phyloP scores from a whole-genome alignment of 352 stramenopile genomes.

The Globisporangium alternatum region DNA sequence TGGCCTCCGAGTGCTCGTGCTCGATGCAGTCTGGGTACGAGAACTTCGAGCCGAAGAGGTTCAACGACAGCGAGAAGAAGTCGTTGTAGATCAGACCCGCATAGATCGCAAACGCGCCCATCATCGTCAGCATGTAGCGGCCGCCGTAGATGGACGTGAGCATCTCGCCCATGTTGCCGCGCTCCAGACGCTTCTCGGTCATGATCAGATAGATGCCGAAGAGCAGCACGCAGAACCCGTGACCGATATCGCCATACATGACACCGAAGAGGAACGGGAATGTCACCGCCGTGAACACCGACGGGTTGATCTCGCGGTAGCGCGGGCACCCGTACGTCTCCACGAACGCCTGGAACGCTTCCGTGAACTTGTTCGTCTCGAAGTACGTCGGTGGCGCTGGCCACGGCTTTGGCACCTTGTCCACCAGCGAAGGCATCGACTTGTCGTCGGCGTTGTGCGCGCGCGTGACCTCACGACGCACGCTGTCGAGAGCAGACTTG shows the following conservation, averaged over 20 bases:
- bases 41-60: constrained; percentile 96
- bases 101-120: constrained; percentile 98
- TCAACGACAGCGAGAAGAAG: constrained; percentile 97
- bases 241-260: constrained; percentile 99
- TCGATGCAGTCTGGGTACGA: constrained; percentile 82
- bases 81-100: constrained; percentile 99
- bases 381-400: constrained; percentile 97
- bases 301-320: constrained; percentile 98
- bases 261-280: constrained; percentile 99
- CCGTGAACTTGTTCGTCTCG: constrained; percentile 99
- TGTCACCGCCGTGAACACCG: constrained; percentile 98
- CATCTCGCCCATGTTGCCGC: constrained; percentile 91
- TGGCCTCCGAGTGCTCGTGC: constrained; percentile 40
- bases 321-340: constrained; percentile 98
- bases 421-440: constrained; percentile 92
- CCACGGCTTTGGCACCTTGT: constrained; percentile 94
- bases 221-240: constrained; percentile 94
- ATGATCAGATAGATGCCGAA: constrained; percentile 93
- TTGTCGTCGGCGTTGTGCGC: constrained; percentile 93
- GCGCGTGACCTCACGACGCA: constrained; percentile 86
- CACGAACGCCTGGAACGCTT: constrained; percentile 98
- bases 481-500: constrained; percentile 66
- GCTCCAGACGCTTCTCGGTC: constrained; percentile 88
- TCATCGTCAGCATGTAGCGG: constrained; percentile 98
- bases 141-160: constrained; percentile 88